Conservation (phyloP, 2,329 filamentous ascomycete genomes). For the Pyrenophora tritici-repentis region DNA sequence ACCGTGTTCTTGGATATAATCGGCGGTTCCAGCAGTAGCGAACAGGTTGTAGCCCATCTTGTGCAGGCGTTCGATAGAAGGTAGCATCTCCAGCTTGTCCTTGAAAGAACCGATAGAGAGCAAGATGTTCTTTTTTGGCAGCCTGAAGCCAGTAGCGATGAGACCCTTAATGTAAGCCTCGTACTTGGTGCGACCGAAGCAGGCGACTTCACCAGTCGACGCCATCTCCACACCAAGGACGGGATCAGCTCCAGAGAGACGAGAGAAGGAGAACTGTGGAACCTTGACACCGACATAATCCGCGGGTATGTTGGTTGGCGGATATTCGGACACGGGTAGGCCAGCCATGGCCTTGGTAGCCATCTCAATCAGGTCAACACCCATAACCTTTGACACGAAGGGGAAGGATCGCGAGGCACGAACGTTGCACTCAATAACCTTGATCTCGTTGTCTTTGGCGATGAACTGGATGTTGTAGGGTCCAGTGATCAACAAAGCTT, state of each 20-base stretch:
- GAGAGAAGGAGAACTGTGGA: conserved; percentile 98
- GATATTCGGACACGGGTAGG: conserved; percentile 80
- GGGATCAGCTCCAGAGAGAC: conserved; percentile 92
- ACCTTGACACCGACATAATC: conserved; percentile 97
- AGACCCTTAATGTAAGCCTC: conserved; percentile 97
- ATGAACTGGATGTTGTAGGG: conserved; percentile 99
- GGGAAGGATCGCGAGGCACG: conserved; percentile 95
- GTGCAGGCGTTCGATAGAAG: conserved; percentile 86
- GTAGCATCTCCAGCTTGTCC: conserved; percentile 96
- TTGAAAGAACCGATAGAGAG: conserved; percentile 97
- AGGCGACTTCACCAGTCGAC: conserved; percentile 96
- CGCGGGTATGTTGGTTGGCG: conserved; percentile 72
- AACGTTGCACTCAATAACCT: conserved; percentile 99
- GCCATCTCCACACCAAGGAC: conserved; percentile 99
- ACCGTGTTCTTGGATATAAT: conserved; percentile 92
- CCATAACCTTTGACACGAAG: conserved; percentile 98
- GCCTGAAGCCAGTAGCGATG: conserved; percentile 92
- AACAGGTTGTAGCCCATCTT: conserved; percentile 94
- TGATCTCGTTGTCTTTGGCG: conserved; percentile 98
- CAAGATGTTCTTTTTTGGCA: conserved; percentile 93
- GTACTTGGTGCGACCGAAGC: conserved; percentile 93
- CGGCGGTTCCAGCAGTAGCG: conserved; percentile 92
- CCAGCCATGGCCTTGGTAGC: conserved; percentile 96
- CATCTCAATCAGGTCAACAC: conserved; percentile 96
- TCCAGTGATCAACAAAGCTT: conserved; percentile 91